phyloP scores from a whole-genome alignment of 1,284 basidiomycete genomes.

The Neolentinus lepideus region DNA sequence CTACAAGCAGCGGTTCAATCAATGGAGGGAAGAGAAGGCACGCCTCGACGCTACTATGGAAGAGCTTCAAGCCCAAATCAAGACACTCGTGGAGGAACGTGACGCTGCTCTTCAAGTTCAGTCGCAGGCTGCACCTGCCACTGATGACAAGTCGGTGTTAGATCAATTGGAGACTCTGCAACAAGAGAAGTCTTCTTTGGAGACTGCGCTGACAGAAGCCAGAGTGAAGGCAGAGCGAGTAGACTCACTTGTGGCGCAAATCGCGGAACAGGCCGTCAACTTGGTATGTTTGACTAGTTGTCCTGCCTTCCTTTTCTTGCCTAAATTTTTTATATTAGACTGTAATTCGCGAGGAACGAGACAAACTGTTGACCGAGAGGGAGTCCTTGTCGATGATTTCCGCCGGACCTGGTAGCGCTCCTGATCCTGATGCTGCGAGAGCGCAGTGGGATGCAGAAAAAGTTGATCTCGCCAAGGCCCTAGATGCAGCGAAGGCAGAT shows the following conservation, averaged over 20 bases:
- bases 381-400: conserved; percentile 30
- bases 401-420: conserved; percentile 19
- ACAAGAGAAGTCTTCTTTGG: conserved; percentile 35
- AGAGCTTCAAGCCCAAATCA: conserved; percentile 20
- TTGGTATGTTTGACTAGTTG: conserved; percentile 33
- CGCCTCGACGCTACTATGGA: conserved; percentile 23
- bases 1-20: conserved; percentile 23
- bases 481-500: conserved; percentile 51
- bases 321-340: conserved; percentile 30
- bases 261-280: conserved; percentile 14
- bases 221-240: conserved; percentile 20
- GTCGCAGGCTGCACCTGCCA: conserved; percentile 12
- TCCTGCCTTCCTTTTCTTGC: neutral
- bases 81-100: conserved; percentile 22
- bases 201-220: conserved; percentile 29
- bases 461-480: conserved; percentile 43
- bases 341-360: conserved; percentile 50
- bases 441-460: conserved; percentile 51
- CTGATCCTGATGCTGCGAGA: conserved; percentile 23
- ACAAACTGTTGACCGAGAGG: conserved; percentile 54
- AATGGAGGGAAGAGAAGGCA: conserved; percentile 27
- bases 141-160: conserved; percentile 11
- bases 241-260: conserved; percentile 9
- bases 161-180: conserved; percentile 32
- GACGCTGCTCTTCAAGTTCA: conserved; percentile 23